phyloP scores from a whole-genome alignment of 2,329 filamentous ascomycete species.

The Coniochaeta sp. region DNA sequence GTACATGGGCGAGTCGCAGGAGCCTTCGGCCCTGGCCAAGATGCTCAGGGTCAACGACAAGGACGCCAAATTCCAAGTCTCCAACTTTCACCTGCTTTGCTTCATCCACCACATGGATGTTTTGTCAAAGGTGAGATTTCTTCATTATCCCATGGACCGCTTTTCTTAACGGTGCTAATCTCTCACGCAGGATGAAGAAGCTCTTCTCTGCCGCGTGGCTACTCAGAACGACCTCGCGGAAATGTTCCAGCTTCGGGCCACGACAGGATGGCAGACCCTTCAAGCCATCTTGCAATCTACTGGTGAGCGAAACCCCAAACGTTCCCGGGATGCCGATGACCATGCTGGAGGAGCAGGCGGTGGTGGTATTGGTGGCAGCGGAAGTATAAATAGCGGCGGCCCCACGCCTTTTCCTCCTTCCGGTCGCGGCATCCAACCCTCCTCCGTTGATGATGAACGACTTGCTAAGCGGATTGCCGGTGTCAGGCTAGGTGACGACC shows the following conservation, averaged over 20 bases:
- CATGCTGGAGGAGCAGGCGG: slow-evolving; percentile 12
- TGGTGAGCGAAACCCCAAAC: slow-evolving; percentile 92
- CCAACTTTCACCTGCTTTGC: slow-evolving; percentile 90
- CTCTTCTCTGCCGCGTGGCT: slow-evolving; percentile 78
- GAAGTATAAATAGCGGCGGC: slow-evolving; percentile 1
- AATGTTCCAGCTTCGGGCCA: slow-evolving; percentile 75
- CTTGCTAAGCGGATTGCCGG: slow-evolving; percentile 62
- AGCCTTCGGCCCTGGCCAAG: slow-evolving; percentile 61
- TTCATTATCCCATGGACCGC: too few relatives aligned
- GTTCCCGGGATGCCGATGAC: slow-evolving; percentile 38
- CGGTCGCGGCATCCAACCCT: slow-evolving; percentile 19
- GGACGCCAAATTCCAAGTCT: slow-evolving; percentile 60
- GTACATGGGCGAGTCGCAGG: slow-evolving; percentile 77
- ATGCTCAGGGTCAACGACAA: slow-evolving; percentile 54
- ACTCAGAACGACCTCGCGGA: slow-evolving; percentile 74
- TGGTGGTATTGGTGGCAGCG: not conserved
- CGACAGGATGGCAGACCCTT: slow-evolving; percentile 88
- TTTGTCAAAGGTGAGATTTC: slow-evolving; percentile 75
- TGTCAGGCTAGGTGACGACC: slow-evolving; percentile 51
- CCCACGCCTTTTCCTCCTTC: slow-evolving; percentile 15
- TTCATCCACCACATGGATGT: slow-evolving; percentile 77
- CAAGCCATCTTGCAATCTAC: slow-evolving; percentile 90
- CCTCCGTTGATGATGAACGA: slow-evolving; percentile 42
- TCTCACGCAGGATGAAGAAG: slow-evolving; percentile 84
- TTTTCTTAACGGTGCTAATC: too few relatives aligned